These are phyloP conservation scores for Barnettozyma sp. DNA, from an alignment of 805 yeast genomes.

Conservation along the genomic window DNA sequence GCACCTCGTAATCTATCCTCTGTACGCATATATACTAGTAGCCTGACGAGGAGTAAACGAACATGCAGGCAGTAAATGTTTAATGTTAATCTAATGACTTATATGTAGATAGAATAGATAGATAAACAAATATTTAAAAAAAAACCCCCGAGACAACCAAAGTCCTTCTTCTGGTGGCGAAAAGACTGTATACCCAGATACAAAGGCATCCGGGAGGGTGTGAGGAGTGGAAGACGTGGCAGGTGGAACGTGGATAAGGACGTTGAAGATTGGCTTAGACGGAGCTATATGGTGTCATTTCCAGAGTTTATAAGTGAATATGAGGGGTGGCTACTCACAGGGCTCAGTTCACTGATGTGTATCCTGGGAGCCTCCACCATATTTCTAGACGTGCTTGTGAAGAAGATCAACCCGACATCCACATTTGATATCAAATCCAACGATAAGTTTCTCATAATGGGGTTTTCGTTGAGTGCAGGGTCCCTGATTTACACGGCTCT, in stretches of 20 bases:
- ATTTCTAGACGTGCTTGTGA: conserved; percentile 50
- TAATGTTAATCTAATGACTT: too few species aligned
- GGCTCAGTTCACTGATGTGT: conserved; percentile 63
- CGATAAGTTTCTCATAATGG: conserved; percentile 59
- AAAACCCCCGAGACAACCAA: too few species aligned
- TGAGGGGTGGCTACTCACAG: conserved; percentile 60
- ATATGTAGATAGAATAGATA: too few species aligned
- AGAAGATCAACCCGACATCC: conserved; percentile 36
- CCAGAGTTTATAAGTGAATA: conserved; percentile 7
- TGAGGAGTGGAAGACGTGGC: too few species aligned
- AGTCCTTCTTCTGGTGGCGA: too few species aligned
- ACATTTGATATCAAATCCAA: conserved; percentile 50
- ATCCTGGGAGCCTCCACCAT: conserved; percentile 65
- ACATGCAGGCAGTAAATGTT: neutral
- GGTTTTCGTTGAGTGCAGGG: conserved; percentile 76
- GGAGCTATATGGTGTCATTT: too few species aligned
- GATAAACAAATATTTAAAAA: too few species aligned
- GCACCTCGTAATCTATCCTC: too few species aligned
- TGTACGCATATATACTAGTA: neutral
- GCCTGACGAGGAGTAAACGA: neutral
- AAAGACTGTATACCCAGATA: too few species aligned
- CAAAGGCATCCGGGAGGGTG: too few species aligned
- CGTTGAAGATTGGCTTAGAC: too few species aligned
- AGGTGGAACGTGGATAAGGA: too few species aligned
- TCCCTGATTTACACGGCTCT: conserved; percentile 75